Percentiles rank a stretch among this genome's conserved stretches.
Conservation (phyloP, 257 asterid species). For the Anisodus tanguticus region DNA sequence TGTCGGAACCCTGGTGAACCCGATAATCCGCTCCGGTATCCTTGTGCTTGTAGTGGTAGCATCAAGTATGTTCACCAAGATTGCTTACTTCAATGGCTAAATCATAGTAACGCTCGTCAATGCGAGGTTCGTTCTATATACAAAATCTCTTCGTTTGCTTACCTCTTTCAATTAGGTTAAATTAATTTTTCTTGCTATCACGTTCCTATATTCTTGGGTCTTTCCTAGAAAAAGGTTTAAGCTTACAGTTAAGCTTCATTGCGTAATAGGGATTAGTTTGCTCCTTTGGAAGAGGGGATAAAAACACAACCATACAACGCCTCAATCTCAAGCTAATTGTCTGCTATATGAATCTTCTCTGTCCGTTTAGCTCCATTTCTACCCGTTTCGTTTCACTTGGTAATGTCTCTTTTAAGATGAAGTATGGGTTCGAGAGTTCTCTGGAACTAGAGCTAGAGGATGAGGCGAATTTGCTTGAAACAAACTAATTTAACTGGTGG, state of each 20-base stretch:
- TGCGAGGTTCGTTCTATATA: conserved; percentile 68
- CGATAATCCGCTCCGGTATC: conserved; percentile 87
- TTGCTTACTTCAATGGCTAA: conserved; percentile 98
- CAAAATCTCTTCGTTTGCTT: background rate
- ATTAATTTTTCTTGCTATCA: background rate
- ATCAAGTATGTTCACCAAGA: conserved; percentile 96
- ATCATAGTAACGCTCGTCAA: conserved; percentile 96
- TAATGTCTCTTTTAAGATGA: background rate
- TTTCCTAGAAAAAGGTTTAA: background rate
- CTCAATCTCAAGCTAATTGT: background rate
- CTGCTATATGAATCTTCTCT: background rate
- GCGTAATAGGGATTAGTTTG: background rate
- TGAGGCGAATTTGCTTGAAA: background rate
- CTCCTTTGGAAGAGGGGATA: background rate
- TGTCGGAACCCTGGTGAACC: conserved; percentile 93
- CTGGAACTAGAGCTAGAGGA: background rate
- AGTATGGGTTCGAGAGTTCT: background rate
- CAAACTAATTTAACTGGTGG: background rate
- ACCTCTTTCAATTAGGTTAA: background rate
- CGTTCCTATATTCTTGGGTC: background rate
- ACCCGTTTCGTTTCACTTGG: background rate
- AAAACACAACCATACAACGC: background rate
- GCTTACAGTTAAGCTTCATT: background rate
- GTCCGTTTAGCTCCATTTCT: too few species aligned
- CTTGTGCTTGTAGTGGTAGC: conserved; percentile 99